Evolutionary conservation across 1,284 basidiomycete species (phyloP).

Genomic region (Naganishia sp.): DNA sequence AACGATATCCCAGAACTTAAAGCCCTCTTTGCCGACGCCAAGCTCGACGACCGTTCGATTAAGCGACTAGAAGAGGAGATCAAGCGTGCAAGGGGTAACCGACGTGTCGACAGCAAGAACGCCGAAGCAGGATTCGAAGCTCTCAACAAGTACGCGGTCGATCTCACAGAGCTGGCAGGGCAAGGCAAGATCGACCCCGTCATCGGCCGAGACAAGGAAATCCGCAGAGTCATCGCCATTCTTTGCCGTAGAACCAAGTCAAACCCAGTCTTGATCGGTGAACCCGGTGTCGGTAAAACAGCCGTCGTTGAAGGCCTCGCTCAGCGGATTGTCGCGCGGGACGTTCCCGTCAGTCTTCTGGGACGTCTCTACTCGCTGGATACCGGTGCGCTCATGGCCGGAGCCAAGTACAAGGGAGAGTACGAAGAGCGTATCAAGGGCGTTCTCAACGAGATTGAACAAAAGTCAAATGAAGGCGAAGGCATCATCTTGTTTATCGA

Average conservation of each 20-base stretch:
- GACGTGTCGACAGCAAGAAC: slow-evolving; percentile 58
- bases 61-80: slow-evolving; percentile 59
- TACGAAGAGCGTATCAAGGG: slow-evolving; percentile 96
- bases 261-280: slow-evolving; percentile 64
- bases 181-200: slow-evolving; percentile 62
- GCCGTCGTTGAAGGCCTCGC: slow-evolving; percentile 94
- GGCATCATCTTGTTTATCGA: slow-evolving; percentile 94
- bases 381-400: slow-evolving; percentile 94
- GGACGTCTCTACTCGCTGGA: slow-evolving; percentile 74
- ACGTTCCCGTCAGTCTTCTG: slow-evolving; percentile 86
- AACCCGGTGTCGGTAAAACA: slow-evolving; percentile 91
- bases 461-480: slow-evolving; percentile 76
- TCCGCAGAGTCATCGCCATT: slow-evolving; percentile 66
- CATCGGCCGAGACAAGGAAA: slow-evolving; percentile 60
- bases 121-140: slow-evolving; percentile 58
- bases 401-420: slow-evolving; percentile 92
- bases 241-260: slow-evolving; percentile 68
- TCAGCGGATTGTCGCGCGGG: slow-evolving; percentile 90
- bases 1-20: slow-evolving; percentile 50
- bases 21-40: slow-evolving; percentile 56
- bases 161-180: slow-evolving; percentile 55
- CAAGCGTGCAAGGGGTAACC: slow-evolving; percentile 57
- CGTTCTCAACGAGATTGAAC: slow-evolving; percentile 87
- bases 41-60: slow-evolving; percentile 46
- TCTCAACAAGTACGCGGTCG: slow-evolving; percentile 54